A percentile compares a stretch with the other conserved stretches of the same genome.
Evolutionary conservation across 2,329 filamentous ascomycete species (phyloP).

Genomic region (Nemania diffusa): DNA sequence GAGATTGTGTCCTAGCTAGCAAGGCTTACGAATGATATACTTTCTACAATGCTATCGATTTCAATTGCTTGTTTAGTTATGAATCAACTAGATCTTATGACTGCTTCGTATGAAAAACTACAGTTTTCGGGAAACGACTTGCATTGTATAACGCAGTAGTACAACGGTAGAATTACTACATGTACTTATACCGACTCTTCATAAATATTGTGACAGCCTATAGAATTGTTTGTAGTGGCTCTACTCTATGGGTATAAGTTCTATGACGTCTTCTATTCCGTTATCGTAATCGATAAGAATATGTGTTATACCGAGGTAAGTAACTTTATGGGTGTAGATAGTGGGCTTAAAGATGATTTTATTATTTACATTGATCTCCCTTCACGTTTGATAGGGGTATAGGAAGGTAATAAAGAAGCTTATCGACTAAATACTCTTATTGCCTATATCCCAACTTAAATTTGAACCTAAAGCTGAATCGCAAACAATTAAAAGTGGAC

Average conservation of each 20-base stretch:
- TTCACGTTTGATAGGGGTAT: not conserved
- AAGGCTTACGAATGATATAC: not conserved
- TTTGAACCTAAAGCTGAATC: not conserved
- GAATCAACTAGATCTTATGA: not conserved
- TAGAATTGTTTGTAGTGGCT: not conserved
- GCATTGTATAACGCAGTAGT: not conserved
- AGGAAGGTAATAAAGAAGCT: not conserved
- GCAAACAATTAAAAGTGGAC: not conserved
- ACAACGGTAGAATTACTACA: not conserved
- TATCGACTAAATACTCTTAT: not conserved
- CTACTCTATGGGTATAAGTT: conserved; percentile 2
- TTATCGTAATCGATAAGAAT: conserved; percentile 24
- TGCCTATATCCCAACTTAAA: not conserved
- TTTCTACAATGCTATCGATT: not conserved
- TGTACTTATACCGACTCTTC: conserved; percentile 2
- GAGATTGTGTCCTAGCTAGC: not conserved
- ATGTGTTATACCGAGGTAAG: not conserved
- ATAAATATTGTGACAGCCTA: conserved; percentile 10
- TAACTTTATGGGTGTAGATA: not conserved
- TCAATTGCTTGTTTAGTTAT: no score
- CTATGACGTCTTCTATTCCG: conserved; percentile 6
- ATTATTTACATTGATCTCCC: not conserved
- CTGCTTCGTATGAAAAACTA: not conserved
- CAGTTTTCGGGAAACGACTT: not conserved
- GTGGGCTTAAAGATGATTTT: not conserved